These are phyloP conservation scores for Aristolochia californica DNA, from an alignment of 164 flowering plant species.

Conservation along the genomic window DNA sequence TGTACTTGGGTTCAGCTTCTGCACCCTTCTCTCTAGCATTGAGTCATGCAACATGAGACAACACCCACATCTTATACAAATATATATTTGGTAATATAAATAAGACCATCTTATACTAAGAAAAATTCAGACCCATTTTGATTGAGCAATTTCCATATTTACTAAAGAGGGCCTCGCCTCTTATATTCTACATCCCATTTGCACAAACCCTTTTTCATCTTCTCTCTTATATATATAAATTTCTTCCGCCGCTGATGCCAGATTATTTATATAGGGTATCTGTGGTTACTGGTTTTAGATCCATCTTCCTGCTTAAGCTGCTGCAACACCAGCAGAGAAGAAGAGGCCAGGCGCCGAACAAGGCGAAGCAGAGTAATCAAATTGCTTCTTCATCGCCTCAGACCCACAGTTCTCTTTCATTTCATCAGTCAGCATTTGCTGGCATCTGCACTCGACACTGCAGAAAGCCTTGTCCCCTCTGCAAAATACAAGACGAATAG, in stretches of 20 bases:
- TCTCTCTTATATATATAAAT: not conserved
- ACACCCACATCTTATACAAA: too few relatives aligned
- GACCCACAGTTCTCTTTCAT: conserved; percentile 29
- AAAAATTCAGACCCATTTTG: too few relatives aligned
- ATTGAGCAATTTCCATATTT: too few relatives aligned
- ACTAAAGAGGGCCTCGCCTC: not conserved
- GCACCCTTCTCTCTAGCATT: too few relatives aligned
- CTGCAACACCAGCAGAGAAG: conserved; percentile 36
- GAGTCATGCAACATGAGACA: too few relatives aligned
- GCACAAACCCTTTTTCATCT: too few relatives aligned
- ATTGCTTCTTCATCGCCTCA: conserved; percentile 22
- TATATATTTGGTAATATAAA: too few relatives aligned
- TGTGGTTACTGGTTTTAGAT: not conserved
- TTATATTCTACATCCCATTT: too few relatives aligned
- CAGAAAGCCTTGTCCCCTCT: conserved; percentile 62
- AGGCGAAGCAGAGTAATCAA: conserved; percentile 34
- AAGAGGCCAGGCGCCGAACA: conserved; percentile 35
- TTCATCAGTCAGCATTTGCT: conserved; percentile 36
- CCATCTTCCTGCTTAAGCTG: conserved; percentile 17
- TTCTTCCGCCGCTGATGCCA: not conserved
- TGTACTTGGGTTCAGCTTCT: too few relatives aligned
- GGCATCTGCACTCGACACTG: conserved; percentile 47
- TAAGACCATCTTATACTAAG: too few relatives aligned
- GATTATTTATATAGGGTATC: conserved; percentile 1
- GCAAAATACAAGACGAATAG: conserved; percentile 14